Conservation (phyloP, 495 filamentous ascomycete genomes). For the Neurospora sublineolata region DNA sequence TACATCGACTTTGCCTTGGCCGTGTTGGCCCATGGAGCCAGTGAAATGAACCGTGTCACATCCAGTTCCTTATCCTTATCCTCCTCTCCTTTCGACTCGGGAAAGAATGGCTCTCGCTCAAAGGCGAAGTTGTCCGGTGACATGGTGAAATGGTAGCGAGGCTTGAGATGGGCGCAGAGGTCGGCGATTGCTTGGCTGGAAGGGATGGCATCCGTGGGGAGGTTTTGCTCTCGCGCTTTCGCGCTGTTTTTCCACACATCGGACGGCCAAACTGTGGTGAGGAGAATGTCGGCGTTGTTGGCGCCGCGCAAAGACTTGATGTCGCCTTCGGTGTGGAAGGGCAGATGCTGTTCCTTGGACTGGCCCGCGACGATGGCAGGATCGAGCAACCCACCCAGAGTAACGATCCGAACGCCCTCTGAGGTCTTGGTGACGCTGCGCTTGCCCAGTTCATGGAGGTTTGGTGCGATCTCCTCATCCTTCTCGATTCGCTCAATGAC, state of each 20-base stretch:
- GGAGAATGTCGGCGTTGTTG: conserved; percentile 67
- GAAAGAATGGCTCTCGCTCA: conserved; percentile 89
- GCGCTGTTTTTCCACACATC: conserved; percentile 46
- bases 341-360: conserved; percentile 51
- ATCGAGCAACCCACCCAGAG: conserved; percentile 62
- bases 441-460: conserved; percentile 80
- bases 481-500: conserved; percentile 62
- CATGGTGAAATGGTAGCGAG: conserved; percentile 76
- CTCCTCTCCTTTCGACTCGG: conserved; percentile 25
- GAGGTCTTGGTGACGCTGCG: conserved; percentile 76
- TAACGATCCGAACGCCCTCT: conserved; percentile 74
- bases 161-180: conserved; percentile 62
- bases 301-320: conserved; percentile 61
- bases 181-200: conserved; percentile 50
- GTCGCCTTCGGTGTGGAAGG: conserved; percentile 65
- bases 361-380: conserved; percentile 35
- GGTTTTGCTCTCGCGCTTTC: conserved; percentile 30
- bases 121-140: conserved; percentile 56
- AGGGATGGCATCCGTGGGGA: conserved; percentile 27
- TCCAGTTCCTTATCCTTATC: conserved; percentile 32
- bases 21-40: conserved; percentile 63
- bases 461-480: conserved; percentile 67
- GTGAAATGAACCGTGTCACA: conserved; percentile 78
- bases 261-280: conserved; percentile 78
- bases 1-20: conserved; percentile 78